Base-by-base conservation (phyloP, 2,329 filamentous ascomycete species). In the Conoideocrella luteorostrata region DNA sequence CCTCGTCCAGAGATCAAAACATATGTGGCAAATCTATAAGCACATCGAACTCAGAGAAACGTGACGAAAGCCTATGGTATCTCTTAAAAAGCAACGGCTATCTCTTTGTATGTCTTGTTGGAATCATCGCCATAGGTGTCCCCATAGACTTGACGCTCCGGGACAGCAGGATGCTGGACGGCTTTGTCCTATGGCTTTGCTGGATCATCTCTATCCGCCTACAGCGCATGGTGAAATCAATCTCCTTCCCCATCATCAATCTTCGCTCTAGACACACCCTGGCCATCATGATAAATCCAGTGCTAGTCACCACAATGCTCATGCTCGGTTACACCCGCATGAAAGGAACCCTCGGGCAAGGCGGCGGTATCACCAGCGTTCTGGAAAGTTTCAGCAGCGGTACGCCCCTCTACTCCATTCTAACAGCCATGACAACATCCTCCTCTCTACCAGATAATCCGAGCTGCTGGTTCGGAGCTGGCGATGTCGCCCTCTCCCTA, bases 401-500 rank as follows among this genome's bases (percentile, higher is more conserved):
- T 1, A 58, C 50, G 0, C 59, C 63, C 2, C 49, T 69, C 0
- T 63, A 66, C 22, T 50, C 57, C 0, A 44, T 69, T 5, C 68
- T 63, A 64, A 58, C 59, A 2, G 43, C 55, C 1, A n/a, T 40
- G 0, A 45, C 51, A 2, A 52, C 45, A 2, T 41, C 34, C 1
- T 37, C 34, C 0, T 29, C 45, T 0, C 48, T 56, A 11, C 43
- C 50, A 0, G 18, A 39, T 3, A 55, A 57, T 22, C 49, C 45
- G 4, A 42, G 42, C 5, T 42, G 41, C 2, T 65, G 62, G 59
- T 66, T 69, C 41, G 71, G 70, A 3, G 72, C 72, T 0, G 73
- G 73, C 7, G 72, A 76, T 47, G 55, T 68, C 4, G 72, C 73
- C 0, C 60, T 69, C 2, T 69, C 71, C 0, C 54, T 76, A 3